phyloP scores from a whole-genome alignment of 1,139 yeast species.

The Magnusiomyces tetraspermus region DNA sequence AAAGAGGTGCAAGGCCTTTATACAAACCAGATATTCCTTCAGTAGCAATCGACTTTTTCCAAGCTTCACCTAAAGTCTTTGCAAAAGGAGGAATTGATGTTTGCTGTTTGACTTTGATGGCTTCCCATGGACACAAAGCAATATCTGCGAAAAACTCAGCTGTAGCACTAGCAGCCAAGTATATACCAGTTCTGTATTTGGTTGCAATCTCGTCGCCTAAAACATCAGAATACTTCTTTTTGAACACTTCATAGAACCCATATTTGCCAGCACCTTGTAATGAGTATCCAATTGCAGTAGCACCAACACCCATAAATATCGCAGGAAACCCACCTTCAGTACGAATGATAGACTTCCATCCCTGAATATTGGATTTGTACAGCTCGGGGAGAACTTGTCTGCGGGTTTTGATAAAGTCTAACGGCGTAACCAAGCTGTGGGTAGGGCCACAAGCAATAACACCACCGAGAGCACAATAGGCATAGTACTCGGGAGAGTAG shows the following conservation, averaged over 20 bases:
- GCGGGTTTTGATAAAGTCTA: constrained; percentile 72
- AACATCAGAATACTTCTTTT: constrained; percentile 49
- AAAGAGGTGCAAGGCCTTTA: constrained; percentile 67
- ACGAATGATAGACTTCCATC: constrained; percentile 53
- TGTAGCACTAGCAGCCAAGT: constrained; percentile 64
- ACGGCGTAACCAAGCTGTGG: constrained; percentile 67
- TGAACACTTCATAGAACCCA: constrained; percentile 74
- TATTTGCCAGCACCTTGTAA: constrained; percentile 84
- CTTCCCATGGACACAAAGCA: constrained; percentile 74
- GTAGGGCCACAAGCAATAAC: constrained; percentile 75
- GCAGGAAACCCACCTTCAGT: constrained; percentile 51
- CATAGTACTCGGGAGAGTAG: constrained; percentile 50
- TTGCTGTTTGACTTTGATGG: constrained; percentile 73
- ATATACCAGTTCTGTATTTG: constrained; percentile 54
- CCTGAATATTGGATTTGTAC: constrained; percentile 57
- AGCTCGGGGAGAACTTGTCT: constrained; percentile 58
- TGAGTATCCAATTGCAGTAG: constrained; percentile 73
- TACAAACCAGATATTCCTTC: constrained; percentile 52
- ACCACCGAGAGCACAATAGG: constrained; percentile 72
- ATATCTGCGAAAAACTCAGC: constrained; percentile 80
- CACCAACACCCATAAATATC: constrained; percentile 65
- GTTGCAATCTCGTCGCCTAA: constrained; percentile 49
- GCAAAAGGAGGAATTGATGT: constrained; percentile 69
- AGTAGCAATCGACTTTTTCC: constrained; percentile 43
- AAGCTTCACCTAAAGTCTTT: constrained; percentile 39